Evolutionary conservation across 208 protist genomes (phyloP), one percentile per base, ranked within the genome.

Genomic region (Acanthamoeba healyi): DNA sequence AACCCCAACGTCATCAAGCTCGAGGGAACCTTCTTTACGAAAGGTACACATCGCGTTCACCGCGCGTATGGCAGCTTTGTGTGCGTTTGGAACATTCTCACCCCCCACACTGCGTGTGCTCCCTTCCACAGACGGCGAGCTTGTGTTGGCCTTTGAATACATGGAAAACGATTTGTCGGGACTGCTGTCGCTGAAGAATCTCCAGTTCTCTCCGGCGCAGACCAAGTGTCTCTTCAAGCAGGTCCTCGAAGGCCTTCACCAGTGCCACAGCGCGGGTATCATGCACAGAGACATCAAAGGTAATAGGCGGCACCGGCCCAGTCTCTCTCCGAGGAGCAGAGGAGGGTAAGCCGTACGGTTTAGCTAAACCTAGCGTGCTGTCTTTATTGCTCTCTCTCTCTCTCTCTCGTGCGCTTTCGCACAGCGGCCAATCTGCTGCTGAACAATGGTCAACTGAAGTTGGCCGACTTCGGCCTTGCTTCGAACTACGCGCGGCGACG

Each of bases 271-370:
- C 14, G 29, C 38, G 22, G 42, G 65, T 29, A 54, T 99, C 87
- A 98, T 99, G 96, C 98, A 99, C 96, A 96, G 98, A 42, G 98
- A 99, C 95, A 94, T 99, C 61, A 99, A 99, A 95, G 97, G 95
- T 63, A 97, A 98, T 40, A n/a, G 24, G n/a, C 58, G 36, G 36
- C 34, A 29, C 7, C 3, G 9, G 0, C 42, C n/a, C 61, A 36
- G n/a, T 15, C 61, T 67, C 29, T n/a, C 6, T 67, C 26, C n/a
- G n/a, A n/a, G n/a, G n/a, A n/a, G n/a, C 34, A 2, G 4, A n/a
- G 34, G 40, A 26, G 22, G 46, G n/a, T 86, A n/a, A 44, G 44
- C 77, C 7, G 26, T 5, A 58, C 29, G 49, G 77, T 86, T 46
- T 56, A 15, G 34, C 49, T 72, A 72, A 56, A 81, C 36, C 44